Evolutionary conservation across 2,329 filamentous ascomycete genomes (phyloP).

Genomic region (Tolypocladium album): DNA sequence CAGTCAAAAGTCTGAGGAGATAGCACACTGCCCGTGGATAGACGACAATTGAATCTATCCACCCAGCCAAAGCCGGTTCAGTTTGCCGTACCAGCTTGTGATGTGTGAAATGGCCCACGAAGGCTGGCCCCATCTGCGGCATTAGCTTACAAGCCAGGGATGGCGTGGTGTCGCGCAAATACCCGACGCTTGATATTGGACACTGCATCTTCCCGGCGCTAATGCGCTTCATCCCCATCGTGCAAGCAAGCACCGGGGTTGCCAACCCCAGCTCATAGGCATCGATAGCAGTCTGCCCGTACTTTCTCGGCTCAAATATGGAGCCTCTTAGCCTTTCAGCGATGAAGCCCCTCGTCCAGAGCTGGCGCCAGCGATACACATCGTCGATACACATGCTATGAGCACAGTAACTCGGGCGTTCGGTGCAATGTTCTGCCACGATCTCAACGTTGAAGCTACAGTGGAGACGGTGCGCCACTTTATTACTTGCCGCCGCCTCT

Average conservation of each 20-base stretch:
- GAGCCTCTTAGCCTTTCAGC: background rate
- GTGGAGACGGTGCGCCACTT: background rate
- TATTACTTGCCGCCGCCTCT: background rate
- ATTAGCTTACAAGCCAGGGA: background rate
- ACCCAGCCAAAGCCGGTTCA: background rate
- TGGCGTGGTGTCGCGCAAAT: background rate
- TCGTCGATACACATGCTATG: background rate
- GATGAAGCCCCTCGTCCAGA: background rate
- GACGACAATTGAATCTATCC: conserved; percentile 43
- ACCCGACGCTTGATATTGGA: background rate
- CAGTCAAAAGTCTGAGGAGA: background rate
- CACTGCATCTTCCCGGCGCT: background rate
- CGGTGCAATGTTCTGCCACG: background rate
- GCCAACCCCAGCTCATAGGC: background rate
- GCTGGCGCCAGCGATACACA: background rate
- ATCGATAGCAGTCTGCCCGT: background rate
- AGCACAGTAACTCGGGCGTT: background rate
- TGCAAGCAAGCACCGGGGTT: background rate
- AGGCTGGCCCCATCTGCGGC: background rate
- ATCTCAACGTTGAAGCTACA: background rate
- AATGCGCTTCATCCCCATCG: background rate
- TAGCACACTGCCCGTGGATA: conserved; percentile 18
- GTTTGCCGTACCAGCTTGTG: background rate
- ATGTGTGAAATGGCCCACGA: background rate
- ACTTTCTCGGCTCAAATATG: background rate